These are phyloP conservation scores for Papiliotrema nemorosa DNA, from an alignment of 1,284 basidiomycete genomes.

Conservation along the genomic window DNA sequence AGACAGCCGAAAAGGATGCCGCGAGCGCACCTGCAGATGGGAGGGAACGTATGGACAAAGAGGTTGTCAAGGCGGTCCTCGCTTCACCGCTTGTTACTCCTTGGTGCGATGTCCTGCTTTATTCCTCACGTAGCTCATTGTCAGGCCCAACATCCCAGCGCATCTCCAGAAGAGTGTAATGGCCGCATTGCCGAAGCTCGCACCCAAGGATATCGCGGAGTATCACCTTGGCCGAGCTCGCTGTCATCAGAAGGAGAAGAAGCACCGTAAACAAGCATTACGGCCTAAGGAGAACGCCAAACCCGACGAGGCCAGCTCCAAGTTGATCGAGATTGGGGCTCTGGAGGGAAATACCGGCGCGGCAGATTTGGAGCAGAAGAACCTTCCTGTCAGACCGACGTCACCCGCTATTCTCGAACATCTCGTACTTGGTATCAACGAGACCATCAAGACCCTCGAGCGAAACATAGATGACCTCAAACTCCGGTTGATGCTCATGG, in stretches of 20 bases:
- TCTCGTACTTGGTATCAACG: constrained; percentile 69
- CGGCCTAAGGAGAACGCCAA: not conserved
- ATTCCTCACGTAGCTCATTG: not conserved
- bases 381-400: not conserved
- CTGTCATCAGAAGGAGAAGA: constrained; percentile 31
- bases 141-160: constrained; percentile 40
- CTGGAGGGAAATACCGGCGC: not conserved
- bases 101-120: constrained; percentile 28
- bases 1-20: not conserved
- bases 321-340: too few relatives aligned
- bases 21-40: not conserved
- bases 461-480: constrained; percentile 52
- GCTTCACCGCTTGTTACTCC: constrained; percentile 37
- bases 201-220: constrained; percentile 30
- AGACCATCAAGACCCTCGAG: constrained; percentile 73
- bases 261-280: constrained; percentile 7
- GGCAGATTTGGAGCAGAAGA: not conserved
- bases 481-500: constrained; percentile 28
- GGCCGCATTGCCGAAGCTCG: constrained; percentile 27
- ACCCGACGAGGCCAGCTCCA: too few relatives aligned
- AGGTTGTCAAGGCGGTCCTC: constrained; percentile 35
- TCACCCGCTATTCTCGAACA: constrained; percentile 55
- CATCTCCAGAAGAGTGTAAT: constrained; percentile 37
- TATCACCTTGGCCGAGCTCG: constrained; percentile 39
- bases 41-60: constrained; percentile 20